Percentiles rank a stretch among this genome's conserved stretches.
Evolutionary conservation across 495 filamentous ascomycete species (phyloP).

Genomic region (Annulohypoxylon nitens): DNA sequence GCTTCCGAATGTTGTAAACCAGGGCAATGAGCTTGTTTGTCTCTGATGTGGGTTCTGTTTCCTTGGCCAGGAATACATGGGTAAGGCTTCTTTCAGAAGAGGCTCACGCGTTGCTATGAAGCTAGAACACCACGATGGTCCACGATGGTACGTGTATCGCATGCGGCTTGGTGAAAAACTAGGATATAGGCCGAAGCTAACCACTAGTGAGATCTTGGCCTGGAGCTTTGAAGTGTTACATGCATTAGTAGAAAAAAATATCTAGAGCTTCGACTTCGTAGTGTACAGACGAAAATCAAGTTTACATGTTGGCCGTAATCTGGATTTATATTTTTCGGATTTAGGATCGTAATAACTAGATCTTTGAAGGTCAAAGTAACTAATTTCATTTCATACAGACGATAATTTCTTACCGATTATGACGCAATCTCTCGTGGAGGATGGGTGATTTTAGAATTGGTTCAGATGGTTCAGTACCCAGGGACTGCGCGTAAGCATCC

Average conservation of each 20-base stretch:
- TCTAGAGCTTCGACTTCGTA: neutral
- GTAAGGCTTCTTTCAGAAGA: slow-evolving; percentile 5
- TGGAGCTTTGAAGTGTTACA: slow-evolving; percentile 14
- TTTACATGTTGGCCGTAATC: neutral
- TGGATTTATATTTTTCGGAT: neutral
- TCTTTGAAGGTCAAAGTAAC: neutral
- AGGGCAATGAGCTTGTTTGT: slow-evolving; percentile 1
- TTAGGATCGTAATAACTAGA: neutral
- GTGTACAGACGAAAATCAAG: neutral
- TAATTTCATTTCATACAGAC: neutral
- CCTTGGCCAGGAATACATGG: slow-evolving; percentile 1
- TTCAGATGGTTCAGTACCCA: slow-evolving; percentile 15
- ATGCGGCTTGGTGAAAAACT: slow-evolving; percentile 39
- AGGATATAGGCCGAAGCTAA: slow-evolving; percentile 42
- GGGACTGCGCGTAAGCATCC: slow-evolving; percentile 37
- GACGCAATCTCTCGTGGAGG: slow-evolving; percentile 35
- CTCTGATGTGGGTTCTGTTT: neutral
- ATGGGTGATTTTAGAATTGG: slow-evolving; percentile 22
- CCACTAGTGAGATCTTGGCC: slow-evolving; percentile 30
- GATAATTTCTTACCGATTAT: slow-evolving; percentile 26
- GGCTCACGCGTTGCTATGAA: slow-evolving; percentile 22
- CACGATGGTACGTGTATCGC: slow-evolving; percentile 27
- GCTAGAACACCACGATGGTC: slow-evolving; percentile 17
- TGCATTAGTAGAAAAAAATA: neutral
- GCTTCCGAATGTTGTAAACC: neutral